These are phyloP conservation scores for Zalaria sp. DNA, from an alignment of 2,329 filamentous ascomycete genomes.

Conservation along the genomic window DNA sequence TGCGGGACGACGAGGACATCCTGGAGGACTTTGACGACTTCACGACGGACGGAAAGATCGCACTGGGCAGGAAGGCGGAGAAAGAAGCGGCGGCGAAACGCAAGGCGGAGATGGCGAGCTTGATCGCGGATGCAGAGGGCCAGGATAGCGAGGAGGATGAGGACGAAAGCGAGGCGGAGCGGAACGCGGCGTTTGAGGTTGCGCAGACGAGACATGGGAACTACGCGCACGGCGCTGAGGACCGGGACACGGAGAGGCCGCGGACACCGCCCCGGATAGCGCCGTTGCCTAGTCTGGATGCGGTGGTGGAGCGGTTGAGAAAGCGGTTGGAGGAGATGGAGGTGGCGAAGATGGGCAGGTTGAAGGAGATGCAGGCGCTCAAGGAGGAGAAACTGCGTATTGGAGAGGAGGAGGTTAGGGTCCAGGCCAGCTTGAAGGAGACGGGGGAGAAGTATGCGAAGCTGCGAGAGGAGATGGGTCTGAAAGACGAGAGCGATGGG, in stretches of 20 bases:
- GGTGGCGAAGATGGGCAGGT: conserved; percentile 40
- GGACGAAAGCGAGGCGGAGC: conserved; percentile 51
- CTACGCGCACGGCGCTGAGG: conserved; percentile 43
- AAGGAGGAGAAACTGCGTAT: conserved; percentile 57
- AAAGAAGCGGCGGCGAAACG: conserved; percentile 51
- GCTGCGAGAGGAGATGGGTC: conserved; percentile 24
- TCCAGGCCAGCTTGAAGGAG: conserved; percentile 68
- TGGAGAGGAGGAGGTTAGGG: conserved; percentile 55
- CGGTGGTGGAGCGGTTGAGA: conserved; percentile 51
- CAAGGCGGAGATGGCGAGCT: conserved; percentile 64
- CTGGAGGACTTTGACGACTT: conserved; percentile 90
- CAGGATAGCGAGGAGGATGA: conserved; percentile 39
- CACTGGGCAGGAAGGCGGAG: conserved; percentile 66
- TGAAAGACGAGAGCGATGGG: background rate
- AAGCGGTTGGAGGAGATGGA: conserved; percentile 50
- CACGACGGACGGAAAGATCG: conserved; percentile 61
- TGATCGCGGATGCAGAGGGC: conserved; percentile 69
- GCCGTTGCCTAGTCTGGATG: conserved; percentile 59
- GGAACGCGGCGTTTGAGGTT: conserved; percentile 70
- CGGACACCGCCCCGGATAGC: conserved; percentile 61
- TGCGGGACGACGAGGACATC: conserved; percentile 79
- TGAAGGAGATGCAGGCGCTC: conserved; percentile 50
- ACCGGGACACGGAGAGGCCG: conserved; percentile 25
- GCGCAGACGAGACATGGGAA: conserved; percentile 80
- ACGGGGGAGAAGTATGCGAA: conserved; percentile 59